phyloP scores from a whole-genome alignment of 2,329 filamentous ascomycete genomes.

The Ilyonectria mors-panacis region DNA sequence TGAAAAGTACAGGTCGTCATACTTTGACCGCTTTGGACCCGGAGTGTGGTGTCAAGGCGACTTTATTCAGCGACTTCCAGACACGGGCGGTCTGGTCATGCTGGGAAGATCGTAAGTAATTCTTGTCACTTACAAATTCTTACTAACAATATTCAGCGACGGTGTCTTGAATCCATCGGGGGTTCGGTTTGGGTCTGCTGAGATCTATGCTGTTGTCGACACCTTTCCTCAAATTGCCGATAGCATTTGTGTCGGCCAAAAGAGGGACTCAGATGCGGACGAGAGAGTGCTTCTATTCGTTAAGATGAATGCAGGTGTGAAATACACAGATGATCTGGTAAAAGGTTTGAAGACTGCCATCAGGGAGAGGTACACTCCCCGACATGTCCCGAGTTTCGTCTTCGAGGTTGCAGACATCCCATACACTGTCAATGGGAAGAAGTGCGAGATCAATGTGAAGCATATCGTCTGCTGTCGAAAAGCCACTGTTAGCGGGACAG shows the following conservation, averaged over 20 bases:
- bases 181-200: slow-evolving; percentile 27
- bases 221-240: slow-evolving; percentile 8
- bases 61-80: slow-evolving; percentile 1
- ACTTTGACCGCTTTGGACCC: slow-evolving; percentile 25
- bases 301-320: slow-evolving; percentile 1
- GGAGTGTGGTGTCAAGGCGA: slow-evolving; percentile 29
- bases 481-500: slow-evolving; percentile 19
- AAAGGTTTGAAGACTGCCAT: neutral
- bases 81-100: slow-evolving; percentile 16
- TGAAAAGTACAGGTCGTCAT: slow-evolving; percentile 12
- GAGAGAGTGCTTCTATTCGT: slow-evolving; percentile 21
- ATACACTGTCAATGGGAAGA: slow-evolving; percentile 32
- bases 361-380: neutral
- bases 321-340: neutral
- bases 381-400: slow-evolving; percentile 27
- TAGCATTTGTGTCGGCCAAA: slow-evolving; percentile 26
- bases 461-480: slow-evolving; percentile 22
- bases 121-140: neutral
- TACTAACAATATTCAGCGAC: slow-evolving; percentile 3
- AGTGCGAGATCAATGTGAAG: slow-evolving; percentile 35
- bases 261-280: slow-evolving; percentile 5
- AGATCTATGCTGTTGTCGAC: slow-evolving; percentile 24
- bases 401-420: slow-evolving; percentile 30
- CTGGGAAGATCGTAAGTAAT: slow-evolving; percentile 25
- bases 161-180: slow-evolving; percentile 33